Evolutionary conservation across 768 basidiomycete genomes (phyloP).

Genomic region (Suillus bovinus): DNA sequence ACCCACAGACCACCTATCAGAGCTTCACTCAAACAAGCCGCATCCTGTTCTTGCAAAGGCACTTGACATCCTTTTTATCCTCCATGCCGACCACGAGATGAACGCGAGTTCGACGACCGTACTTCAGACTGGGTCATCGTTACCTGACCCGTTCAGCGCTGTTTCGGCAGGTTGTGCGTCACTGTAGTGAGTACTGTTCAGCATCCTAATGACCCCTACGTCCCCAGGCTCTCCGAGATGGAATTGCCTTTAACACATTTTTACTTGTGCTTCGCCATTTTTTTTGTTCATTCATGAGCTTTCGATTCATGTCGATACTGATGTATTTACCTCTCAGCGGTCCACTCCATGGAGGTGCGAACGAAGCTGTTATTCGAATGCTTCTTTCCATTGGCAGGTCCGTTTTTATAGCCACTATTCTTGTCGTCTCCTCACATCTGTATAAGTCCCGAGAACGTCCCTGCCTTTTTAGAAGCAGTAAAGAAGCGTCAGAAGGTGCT

Average conservation of each 20-base stretch:
- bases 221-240: neutral
- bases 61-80: slow-evolving; percentile 82
- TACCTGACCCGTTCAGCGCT: slow-evolving; percentile 90
- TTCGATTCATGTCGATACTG: no score
- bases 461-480: slow-evolving; percentile 82
- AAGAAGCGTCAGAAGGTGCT: slow-evolving; percentile 87
- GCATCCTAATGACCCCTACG: neutral
- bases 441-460: slow-evolving; percentile 76
- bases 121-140: slow-evolving; percentile 83
- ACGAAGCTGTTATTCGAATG: slow-evolving; percentile 95
- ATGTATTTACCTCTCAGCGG: slow-evolving; percentile 13
- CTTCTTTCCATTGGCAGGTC: slow-evolving; percentile 83
- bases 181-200: slow-evolving; percentile 64
- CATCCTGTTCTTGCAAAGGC: slow-evolving; percentile 87
- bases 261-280: neutral
- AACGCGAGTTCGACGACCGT: slow-evolving; percentile 87
- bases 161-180: slow-evolving; percentile 89
- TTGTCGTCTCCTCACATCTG: neutral
- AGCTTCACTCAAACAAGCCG: slow-evolving; percentile 58
- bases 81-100: slow-evolving; percentile 90
- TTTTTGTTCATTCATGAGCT: neutral
- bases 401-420: slow-evolving; percentile 21
- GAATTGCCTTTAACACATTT: neutral
- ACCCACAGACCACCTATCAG: slow-evolving; percentile 29
- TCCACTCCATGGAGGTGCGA: slow-evolving; percentile 69